phyloP scores from a whole-genome alignment of 768 basidiomycete species.

The Phlebiopsis flavidoalba region DNA sequence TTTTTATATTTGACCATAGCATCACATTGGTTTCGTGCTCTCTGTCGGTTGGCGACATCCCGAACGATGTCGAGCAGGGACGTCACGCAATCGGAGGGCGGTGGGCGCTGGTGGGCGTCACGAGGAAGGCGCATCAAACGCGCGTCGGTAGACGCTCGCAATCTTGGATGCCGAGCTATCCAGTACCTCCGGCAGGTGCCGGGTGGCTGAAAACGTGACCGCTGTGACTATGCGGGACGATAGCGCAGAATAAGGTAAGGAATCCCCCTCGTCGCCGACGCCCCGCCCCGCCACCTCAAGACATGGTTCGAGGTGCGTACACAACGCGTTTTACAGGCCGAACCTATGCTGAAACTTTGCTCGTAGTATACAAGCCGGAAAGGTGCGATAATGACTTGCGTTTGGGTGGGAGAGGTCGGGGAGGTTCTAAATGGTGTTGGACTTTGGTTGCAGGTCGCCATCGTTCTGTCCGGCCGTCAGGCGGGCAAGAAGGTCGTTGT shows the following conservation, averaged over 20 bases:
- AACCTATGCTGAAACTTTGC: constrained; percentile 13
- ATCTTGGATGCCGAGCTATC: constrained; percentile 16
- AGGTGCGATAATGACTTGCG: constrained; percentile 42
- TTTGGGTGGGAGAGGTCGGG: neutral
- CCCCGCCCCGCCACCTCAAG: constrained; percentile 31
- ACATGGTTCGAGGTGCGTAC: constrained; percentile 36
- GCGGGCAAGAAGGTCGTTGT: constrained; percentile 99
- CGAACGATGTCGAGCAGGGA: neutral
- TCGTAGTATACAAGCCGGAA: constrained; percentile 88
- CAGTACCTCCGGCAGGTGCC: constrained; percentile 27
- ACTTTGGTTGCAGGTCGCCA: constrained; percentile 61
- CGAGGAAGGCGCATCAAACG: neutral
- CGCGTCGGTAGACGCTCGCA: neutral
- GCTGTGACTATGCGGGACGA: neutral
- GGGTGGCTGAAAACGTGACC: constrained; percentile 28
- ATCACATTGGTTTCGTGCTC: too few relatives aligned
- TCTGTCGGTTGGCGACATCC: neutral
- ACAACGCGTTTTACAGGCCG: neutral
- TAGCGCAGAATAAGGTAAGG: constrained; percentile 16
- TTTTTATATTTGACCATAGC: too few relatives aligned
- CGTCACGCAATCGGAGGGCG: neutral
- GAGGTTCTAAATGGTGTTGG: neutral
- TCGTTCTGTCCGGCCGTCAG: constrained; percentile 98
- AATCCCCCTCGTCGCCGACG: constrained; percentile 25
- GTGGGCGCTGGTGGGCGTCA: neutral